phyloP scores from a whole-genome alignment of 768 basidiomycete species.

The Tylopilus intermedius region DNA sequence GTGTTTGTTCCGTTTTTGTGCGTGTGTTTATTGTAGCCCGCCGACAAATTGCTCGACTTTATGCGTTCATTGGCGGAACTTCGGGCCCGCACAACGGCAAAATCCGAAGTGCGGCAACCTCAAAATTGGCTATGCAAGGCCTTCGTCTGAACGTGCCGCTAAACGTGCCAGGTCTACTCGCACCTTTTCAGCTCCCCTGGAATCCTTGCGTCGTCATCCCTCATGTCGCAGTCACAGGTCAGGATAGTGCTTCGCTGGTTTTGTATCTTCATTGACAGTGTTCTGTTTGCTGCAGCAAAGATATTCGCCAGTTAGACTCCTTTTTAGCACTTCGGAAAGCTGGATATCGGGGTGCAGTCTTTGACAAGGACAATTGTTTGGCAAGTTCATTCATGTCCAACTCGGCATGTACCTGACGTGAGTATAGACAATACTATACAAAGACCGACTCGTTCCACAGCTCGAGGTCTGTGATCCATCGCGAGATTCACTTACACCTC shows the following conservation, averaged over 20 bases:
- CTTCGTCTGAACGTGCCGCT: conserved; percentile 50
- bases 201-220: conserved; percentile 67
- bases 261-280: conserved; percentile 6
- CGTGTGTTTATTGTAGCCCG: too few species aligned
- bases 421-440: conserved; percentile 70
- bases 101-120: not conserved
- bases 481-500: not conserved
- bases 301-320: conserved; percentile 74
- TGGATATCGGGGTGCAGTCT: conserved; percentile 83
- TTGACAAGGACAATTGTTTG: conserved; percentile 98
- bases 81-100: not conserved
- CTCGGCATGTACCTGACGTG: not conserved
- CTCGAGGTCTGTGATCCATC: conserved; percentile 48
- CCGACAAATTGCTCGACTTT: too few species aligned
- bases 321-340: conserved; percentile 64
- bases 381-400: conserved; percentile 39
- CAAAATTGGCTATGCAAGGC: too few species aligned
- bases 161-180: conserved; percentile 68
- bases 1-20: too few species aligned
- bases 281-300: conserved; percentile 46
- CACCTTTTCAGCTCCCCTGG: conserved; percentile 63
- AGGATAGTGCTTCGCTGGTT: conserved; percentile 5
- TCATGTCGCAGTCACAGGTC: conserved; percentile 63
- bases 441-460: conserved; percentile 72
- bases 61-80: too few species aligned